phyloP scores from a whole-genome alignment of 176 grass and related monocot genomes.

The Hsuehochloa calcarea region DNA sequence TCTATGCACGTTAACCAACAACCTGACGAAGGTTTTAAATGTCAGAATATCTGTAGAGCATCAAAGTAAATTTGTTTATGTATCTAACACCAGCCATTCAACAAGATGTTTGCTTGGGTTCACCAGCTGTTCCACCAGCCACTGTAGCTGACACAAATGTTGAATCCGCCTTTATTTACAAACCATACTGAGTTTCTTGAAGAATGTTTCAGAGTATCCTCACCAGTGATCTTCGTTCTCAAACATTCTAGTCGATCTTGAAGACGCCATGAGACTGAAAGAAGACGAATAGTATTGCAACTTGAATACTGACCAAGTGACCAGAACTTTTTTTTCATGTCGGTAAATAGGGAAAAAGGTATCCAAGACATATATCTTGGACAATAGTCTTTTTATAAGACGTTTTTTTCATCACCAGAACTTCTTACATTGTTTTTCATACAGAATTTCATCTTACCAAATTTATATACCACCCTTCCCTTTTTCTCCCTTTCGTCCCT shows the following conservation, averaged over 20 bases:
- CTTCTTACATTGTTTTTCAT: not conserved
- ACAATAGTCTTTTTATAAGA: not conserved
- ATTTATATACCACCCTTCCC: slow-evolving; percentile 3
- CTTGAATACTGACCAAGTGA: slow-evolving; percentile 18
- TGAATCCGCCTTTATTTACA: not conserved
- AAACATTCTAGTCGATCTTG: slow-evolving; percentile 32
- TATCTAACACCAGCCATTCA: not conserved
- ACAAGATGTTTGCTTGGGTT: slow-evolving; percentile 16
- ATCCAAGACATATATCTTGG: not conserved
- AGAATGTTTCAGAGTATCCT: slow-evolving; percentile 25
- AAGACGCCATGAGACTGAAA: slow-evolving; percentile 23
- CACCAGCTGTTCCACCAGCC: not conserved
- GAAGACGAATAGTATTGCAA: slow-evolving; percentile 17
- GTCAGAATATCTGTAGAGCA: not conserved
- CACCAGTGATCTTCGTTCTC: slow-evolving; percentile 8
- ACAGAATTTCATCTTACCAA: not conserved
- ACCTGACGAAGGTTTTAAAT: not conserved
- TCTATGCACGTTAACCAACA: not conserved
- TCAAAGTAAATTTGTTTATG: not conserved
- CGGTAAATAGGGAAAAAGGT: not conserved
- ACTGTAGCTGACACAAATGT: slow-evolving; percentile 18
- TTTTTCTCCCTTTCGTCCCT: not conserved
- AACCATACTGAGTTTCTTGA: not conserved
- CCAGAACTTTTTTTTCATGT: slow-evolving; percentile 13
- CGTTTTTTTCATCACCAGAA: not conserved